Evolutionary conservation across 2,329 filamentous ascomycete genomes (phyloP).

Genomic region (Exophiala viscosa): DNA sequence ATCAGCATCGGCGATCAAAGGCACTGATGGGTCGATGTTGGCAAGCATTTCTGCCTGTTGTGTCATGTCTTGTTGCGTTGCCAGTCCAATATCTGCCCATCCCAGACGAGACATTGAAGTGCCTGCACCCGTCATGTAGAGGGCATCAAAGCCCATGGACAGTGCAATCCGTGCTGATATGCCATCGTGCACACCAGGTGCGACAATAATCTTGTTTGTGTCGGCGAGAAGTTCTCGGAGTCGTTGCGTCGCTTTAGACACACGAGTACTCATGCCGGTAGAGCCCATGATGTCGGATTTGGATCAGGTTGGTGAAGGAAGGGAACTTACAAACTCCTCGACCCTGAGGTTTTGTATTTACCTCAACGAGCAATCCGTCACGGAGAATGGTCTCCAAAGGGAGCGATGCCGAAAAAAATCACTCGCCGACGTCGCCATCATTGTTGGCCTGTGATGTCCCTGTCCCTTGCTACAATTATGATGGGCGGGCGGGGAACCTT

Average conservation of each 20-base stretch:
- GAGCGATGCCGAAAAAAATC: no score
- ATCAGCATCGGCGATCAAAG: constrained; percentile 54
- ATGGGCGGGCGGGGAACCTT: no score
- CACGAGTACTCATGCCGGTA: not conserved
- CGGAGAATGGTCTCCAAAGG: no score
- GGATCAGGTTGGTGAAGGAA: not conserved
- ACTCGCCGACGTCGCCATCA: no score
- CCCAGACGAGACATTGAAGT: constrained; percentile 49
- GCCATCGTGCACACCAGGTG: constrained; percentile 66
- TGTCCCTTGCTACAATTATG: no score
- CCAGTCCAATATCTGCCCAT: constrained; percentile 51
- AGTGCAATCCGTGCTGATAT: constrained; percentile 55
- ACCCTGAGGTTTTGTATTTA: not conserved
- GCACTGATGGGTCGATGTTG: constrained; percentile 46
- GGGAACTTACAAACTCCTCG: not conserved
- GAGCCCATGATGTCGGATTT: not conserved
- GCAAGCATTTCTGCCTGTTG: constrained; percentile 54
- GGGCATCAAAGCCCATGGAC: constrained; percentile 54
- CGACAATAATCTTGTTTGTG: constrained; percentile 48
- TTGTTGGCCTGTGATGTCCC: no score
- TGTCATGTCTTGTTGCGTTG: constrained; percentile 51
- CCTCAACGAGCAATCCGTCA: no score
- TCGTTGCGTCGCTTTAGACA: constrained; percentile 1
- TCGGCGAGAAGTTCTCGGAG: not conserved
- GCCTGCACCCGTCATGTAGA: constrained; percentile 44